Conservation (phyloP, 2,329 filamentous ascomycete genomes). For the Penicillium sp. region DNA sequence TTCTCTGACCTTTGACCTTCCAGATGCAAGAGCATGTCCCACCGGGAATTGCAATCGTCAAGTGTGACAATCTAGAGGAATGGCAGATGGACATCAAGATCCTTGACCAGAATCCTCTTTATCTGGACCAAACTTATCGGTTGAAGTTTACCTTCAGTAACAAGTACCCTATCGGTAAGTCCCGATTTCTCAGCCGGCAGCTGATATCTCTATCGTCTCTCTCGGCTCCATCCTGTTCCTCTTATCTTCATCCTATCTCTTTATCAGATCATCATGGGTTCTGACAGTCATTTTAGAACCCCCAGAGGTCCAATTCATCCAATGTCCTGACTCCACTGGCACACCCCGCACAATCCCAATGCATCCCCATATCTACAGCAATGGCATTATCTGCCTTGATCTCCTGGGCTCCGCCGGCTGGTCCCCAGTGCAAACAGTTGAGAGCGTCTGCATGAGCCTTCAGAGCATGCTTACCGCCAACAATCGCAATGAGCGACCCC, state of each 20-base stretch:
- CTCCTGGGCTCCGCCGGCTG: constrained; percentile 79
- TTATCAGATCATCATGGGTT: not conserved
- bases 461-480: constrained; percentile 98
- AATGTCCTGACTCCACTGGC: constrained; percentile 39
- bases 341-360: constrained; percentile 63
- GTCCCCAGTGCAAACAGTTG: constrained; percentile 94
- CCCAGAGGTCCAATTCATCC: constrained; percentile 83
- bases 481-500: constrained; percentile 77
- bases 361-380: constrained; percentile 95
- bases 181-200: not conserved
- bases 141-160: constrained; percentile 77
- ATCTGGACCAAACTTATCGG: constrained; percentile 68
- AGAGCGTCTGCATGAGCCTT: constrained; percentile 92
- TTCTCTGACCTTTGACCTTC: not conserved
- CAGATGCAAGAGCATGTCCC: constrained; percentile 52
- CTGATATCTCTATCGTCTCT: not conserved
- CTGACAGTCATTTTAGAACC: constrained; percentile 54
- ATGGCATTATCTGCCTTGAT: constrained; percentile 96
- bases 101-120: constrained; percentile 81
- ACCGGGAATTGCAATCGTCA: constrained; percentile 66
- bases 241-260: not conserved
- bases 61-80: constrained; percentile 72
- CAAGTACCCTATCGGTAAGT: constrained; percentile 78
- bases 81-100: constrained; percentile 91
- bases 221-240: not conserved